phyloP scores from a whole-genome alignment of 352 stramenopile genomes.

The Pythium phragmitis region DNA sequence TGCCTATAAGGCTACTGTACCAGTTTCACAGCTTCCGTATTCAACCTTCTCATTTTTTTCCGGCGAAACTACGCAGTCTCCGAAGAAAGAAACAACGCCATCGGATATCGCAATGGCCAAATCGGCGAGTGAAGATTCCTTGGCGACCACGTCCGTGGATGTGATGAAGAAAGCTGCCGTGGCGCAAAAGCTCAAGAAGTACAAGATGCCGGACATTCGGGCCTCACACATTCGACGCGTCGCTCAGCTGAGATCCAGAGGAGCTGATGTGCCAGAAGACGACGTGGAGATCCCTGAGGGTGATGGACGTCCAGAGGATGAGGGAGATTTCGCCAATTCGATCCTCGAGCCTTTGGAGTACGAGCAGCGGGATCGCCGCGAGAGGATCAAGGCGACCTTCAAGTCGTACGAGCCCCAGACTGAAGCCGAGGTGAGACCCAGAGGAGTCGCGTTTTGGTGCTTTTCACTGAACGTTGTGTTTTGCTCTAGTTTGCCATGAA shows the following conservation, averaged over 20 bases:
- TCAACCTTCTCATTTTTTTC: too few relatives aligned
- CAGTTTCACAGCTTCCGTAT: too few relatives aligned
- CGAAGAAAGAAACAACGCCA: slow-evolving; percentile 32
- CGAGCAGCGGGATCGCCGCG: slow-evolving; percentile 26
- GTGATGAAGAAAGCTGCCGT: slow-evolving; percentile 19
- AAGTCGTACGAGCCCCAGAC: slow-evolving; percentile 60
- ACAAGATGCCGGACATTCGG: slow-evolving; percentile 58
- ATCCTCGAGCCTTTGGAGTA: slow-evolving; percentile 14
- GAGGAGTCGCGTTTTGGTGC: neutral
- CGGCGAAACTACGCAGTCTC: slow-evolving; percentile 33
- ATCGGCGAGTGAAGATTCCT: slow-evolving; percentile 26
- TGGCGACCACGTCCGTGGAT: slow-evolving; percentile 13
- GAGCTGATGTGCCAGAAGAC: slow-evolving; percentile 33
- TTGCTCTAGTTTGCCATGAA: slow-evolving; percentile 55
- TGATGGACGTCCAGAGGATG: neutral
- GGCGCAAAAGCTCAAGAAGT: slow-evolving; percentile 44
- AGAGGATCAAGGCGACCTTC: slow-evolving; percentile 51
- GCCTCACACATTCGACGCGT: slow-evolving; percentile 70
- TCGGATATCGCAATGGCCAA: slow-evolving; percentile 5
- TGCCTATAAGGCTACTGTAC: neutral
- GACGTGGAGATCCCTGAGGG: slow-evolving; percentile 1
- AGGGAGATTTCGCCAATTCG: neutral
- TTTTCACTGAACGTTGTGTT: neutral
- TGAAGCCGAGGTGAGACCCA: slow-evolving; percentile 44
- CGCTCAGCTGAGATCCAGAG: slow-evolving; percentile 47